Percentiles rank a stretch among this genome's conserved stretches.
phyloP scores from a whole-genome alignment of 2,329 filamentous ascomycete species.

The Colletotrichum sp. region DNA sequence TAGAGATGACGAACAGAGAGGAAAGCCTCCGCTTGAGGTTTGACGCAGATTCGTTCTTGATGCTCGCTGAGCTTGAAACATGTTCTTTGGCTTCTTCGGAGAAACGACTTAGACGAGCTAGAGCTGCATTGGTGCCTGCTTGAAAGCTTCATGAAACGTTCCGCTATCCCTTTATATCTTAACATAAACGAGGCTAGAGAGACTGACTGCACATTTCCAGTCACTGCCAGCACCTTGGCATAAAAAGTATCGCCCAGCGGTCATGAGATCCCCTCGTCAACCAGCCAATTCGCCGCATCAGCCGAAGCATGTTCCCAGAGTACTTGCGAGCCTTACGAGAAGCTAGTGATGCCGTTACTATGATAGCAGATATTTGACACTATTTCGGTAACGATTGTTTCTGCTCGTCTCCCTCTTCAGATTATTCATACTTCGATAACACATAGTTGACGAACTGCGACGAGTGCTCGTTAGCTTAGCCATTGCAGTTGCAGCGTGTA shows the following conservation, averaged over 20 bases:
- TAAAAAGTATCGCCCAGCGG: neutral
- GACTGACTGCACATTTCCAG: neutral
- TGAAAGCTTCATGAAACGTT: neutral
- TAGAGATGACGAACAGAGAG: neutral
- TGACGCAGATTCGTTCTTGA: neutral
- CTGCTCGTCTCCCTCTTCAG: neutral
- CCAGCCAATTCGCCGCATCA: too few relatives aligned
- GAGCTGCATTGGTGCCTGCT: neutral
- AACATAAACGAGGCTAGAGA: neutral
- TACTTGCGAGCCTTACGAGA: too few relatives aligned
- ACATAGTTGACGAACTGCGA: neutral
- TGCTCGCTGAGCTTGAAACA: neutral
- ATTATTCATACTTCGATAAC: neutral
- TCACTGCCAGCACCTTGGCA: neutral
- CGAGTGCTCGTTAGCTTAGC: accelerated
- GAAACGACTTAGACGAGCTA: neutral
- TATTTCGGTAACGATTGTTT: neutral
- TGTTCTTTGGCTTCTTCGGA: neutral
- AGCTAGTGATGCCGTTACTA: too few relatives aligned
- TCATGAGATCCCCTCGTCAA: neutral
- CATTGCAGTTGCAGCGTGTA: neutral
- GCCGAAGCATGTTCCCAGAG: too few relatives aligned
- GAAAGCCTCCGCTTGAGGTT: neutral
- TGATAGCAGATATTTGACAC: neutral
- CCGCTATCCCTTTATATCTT: neutral